Evolutionary conservation across 2,329 filamentous ascomycete species (phyloP).

Genomic region (Aureobasidium namibiae): DNA sequence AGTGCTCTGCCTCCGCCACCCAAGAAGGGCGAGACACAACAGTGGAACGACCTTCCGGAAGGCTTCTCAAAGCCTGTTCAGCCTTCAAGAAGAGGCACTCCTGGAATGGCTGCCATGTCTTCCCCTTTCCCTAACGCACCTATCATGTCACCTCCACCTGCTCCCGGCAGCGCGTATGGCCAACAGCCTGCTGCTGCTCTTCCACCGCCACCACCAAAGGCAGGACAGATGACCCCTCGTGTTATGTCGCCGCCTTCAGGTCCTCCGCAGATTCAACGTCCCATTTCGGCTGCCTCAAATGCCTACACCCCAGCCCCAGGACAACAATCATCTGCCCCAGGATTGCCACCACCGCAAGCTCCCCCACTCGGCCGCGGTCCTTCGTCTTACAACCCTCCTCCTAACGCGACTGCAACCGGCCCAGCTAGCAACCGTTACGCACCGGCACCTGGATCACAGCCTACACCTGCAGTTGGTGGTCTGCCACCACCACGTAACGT

Average conservation of each 20-base stretch:
- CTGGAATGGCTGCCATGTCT: constrained; percentile 57
- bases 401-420: constrained; percentile 43
- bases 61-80: constrained; percentile 60
- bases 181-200: constrained; percentile 61
- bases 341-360: constrained; percentile 37
- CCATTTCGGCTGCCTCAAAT: constrained; percentile 49
- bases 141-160: constrained; percentile 46
- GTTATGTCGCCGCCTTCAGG: constrained; percentile 61
- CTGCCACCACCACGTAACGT: constrained; percentile 36
- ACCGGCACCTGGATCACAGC: constrained; percentile 51
- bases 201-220: constrained; percentile 80
- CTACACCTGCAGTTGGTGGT: constrained; percentile 29
- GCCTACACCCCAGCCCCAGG: constrained; percentile 51
- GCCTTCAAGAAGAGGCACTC: constrained; percentile 64
- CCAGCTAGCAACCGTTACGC: constrained; percentile 72
- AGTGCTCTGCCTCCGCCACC: constrained; percentile 56
- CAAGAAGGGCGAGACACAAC: constrained; percentile 61
- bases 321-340: constrained; percentile 29
- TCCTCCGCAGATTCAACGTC: constrained; percentile 41
- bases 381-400: constrained; percentile 81
- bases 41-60: constrained; percentile 94
- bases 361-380: constrained; percentile 62
- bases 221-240: constrained; percentile 55
- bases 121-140: constrained; percentile 65
- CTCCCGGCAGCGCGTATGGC: constrained; percentile 46